phyloP scores from a whole-genome alignment of 257 asterid genomes.

The Echium plantagineum region DNA sequence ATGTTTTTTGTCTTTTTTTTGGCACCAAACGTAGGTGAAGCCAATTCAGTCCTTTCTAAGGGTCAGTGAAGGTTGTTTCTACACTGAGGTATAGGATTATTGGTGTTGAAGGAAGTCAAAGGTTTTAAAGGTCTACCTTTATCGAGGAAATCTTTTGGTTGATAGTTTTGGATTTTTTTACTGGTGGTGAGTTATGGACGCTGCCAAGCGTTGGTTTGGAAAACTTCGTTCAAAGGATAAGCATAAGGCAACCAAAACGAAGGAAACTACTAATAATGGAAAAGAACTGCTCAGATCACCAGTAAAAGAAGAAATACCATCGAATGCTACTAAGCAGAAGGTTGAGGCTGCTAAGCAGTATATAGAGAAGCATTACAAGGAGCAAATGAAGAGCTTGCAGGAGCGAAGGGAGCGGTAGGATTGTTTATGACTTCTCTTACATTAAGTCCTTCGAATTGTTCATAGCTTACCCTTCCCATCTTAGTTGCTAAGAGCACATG shows the following conservation, averaged over 20 bases:
- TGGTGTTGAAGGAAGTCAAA: slow-evolving; percentile 14
- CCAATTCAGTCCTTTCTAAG: slow-evolving; percentile 8
- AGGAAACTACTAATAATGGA: slow-evolving; percentile 45
- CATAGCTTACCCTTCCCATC: no score
- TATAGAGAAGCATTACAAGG: slow-evolving; percentile 4
- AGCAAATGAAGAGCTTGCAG: slow-evolving; percentile 4
- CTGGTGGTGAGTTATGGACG: slow-evolving; percentile 42
- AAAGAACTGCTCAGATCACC: slow-evolving; percentile 57
- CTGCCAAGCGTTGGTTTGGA: slow-evolving; percentile 61
- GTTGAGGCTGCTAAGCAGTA: slow-evolving; percentile 4
- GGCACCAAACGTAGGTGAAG: slow-evolving; percentile 23
- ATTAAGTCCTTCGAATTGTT: neutral
- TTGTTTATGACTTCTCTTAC: neutral
- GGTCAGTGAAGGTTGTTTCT: slow-evolving; percentile 14
- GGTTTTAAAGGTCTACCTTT: slow-evolving; percentile 10
- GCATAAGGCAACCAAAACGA: slow-evolving; percentile 54
- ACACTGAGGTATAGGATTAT: slow-evolving; percentile 20
- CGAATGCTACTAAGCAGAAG: slow-evolving; percentile 1
- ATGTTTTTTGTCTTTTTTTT: slow-evolving; percentile 10
- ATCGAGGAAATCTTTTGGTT: slow-evolving; percentile 9
- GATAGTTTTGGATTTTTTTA: slow-evolving; percentile 16
- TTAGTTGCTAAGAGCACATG: no score
- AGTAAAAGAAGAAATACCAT: slow-evolving; percentile 53
- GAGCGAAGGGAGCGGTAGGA: slow-evolving; percentile 2
- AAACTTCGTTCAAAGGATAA: slow-evolving; percentile 55